phyloP scores from a whole-genome alignment of 352 stramenopile genomes.

The Phytophthora nicotianae region DNA sequence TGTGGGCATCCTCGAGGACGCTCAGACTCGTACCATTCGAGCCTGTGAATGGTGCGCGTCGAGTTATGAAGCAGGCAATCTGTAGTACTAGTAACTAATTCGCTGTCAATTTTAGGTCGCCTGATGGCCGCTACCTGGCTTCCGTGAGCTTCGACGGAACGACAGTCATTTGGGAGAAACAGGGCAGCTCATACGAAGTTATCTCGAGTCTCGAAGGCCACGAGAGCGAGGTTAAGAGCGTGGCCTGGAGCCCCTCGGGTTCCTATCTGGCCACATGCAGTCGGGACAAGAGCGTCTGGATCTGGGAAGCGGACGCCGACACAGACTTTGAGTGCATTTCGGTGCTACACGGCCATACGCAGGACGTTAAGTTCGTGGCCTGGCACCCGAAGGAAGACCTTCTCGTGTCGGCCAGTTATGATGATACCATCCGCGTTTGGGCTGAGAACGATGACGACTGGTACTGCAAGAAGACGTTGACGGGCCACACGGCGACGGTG shows the following conservation, averaged over 20 bases:
- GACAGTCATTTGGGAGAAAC: constrained; percentile 94
- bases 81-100: background rate
- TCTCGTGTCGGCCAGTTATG: constrained; percentile 93
- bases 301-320: constrained; percentile 96
- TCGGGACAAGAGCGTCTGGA: constrained; percentile 99
- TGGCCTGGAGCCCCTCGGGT: constrained; percentile 94
- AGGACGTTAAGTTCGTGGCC: constrained; percentile 96
- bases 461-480: constrained; percentile 94
- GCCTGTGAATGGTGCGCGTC: constrained; percentile 90
- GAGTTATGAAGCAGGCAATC: background rate
- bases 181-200: constrained; percentile 90
- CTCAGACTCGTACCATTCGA: constrained; percentile 95
- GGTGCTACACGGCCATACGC: constrained; percentile 95
- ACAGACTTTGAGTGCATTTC: constrained; percentile 98
- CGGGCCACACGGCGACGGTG: constrained; percentile 93
- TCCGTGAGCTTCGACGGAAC: constrained; percentile 97
- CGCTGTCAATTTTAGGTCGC: constrained; percentile 48
- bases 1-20: constrained; percentile 93
- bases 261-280: constrained; percentile 96
- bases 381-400: constrained; percentile 92
- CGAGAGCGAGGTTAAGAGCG: constrained; percentile 98
- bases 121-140: constrained; percentile 87
- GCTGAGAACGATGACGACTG: constrained; percentile 97
- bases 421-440: constrained; percentile 97
- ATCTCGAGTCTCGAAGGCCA: constrained; percentile 97